Base-by-base conservation (phyloP, 345 rosid species). In the Linum usitatissimum region DNA sequence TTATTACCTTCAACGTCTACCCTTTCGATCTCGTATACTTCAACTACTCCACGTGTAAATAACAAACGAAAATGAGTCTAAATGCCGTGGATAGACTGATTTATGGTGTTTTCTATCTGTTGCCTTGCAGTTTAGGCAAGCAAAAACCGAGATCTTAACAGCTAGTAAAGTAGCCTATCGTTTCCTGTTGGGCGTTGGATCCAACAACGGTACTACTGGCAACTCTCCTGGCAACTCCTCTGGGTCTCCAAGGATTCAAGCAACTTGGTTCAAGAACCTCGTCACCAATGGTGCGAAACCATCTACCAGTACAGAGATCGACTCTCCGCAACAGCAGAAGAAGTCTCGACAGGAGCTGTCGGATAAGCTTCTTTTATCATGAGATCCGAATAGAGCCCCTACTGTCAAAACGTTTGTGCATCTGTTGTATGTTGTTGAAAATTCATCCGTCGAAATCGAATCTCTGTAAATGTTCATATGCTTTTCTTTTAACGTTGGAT, bases 121-220 rank as follows among this genome's bases (percentile, higher is more conserved):
- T 18, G 59, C 0, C 34, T 66, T 80, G 77, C 91, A 94, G 99
- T 75, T 90, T 19, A 84, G 85, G 75, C 97, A 88, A 83, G 97
- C 99, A 68, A 90, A 84, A 80, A 86, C 95, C 51, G 99, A 88
- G 81, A 80, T 90, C 6, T 84, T 87, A 51, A 86, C 95, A 39
- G 96, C 99, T 30, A 90, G 99, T 84, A 93, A 85, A 82, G 97
- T 86, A 73, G 97, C 97, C 14, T 94, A 88, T 76, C 88, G 91
- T 42, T 90, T 90, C 66, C 86, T 94, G 45, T 18, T 73, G 48
- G 86, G 91, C 23, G 89, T 83, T 10, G 65, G 86, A 18, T 70
- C 94, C 1, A 76, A 76, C 53, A 70, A 70, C 34, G 72, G 77
- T 7, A 39, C 75, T 55, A 39, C 65, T 36, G 61, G 77, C 2